These are phyloP conservation scores for Micromonas commoda DNA, from an alignment of 139 green algal genomes.

Conservation along the genomic window DNA sequence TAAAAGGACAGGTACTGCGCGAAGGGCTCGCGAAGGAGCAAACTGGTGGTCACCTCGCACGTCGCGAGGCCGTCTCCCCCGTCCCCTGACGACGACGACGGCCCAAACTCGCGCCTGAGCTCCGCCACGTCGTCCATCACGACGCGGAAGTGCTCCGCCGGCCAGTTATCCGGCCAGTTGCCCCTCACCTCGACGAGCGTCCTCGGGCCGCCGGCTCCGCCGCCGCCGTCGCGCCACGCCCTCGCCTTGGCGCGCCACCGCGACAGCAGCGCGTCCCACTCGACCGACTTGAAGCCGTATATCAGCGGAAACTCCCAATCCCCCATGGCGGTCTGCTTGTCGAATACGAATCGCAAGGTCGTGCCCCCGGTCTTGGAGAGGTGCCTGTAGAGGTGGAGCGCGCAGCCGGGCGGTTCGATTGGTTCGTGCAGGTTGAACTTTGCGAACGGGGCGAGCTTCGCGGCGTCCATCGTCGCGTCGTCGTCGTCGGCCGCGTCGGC, in stretches of 20 bases:
- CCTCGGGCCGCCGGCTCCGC: neutral
- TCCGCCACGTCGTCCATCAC: conserved; percentile 4
- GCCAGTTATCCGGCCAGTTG: conserved; percentile 25
- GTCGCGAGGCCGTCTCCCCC: too few relatives aligned
- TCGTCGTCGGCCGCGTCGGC: too few relatives aligned
- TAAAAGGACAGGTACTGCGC: conserved; percentile 26
- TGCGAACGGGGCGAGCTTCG: neutral
- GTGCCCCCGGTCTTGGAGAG: conserved; percentile 27
- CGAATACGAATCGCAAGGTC: conserved; percentile 30
- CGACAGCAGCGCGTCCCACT: conserved; percentile 14
- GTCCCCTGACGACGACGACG: too few relatives aligned
- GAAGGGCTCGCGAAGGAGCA: conserved; percentile 17
- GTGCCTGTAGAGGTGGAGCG: conserved; percentile 31
- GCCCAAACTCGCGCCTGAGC: neutral
- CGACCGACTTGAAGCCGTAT: conserved; percentile 16
- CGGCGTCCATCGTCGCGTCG: neutral
- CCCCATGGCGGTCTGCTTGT: conserved; percentile 16
- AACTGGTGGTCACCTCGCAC: conserved; percentile 24
- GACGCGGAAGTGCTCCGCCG: conserved; percentile 7
- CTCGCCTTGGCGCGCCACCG: neutral
- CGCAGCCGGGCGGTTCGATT: conserved; percentile 1
- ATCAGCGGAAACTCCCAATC: conserved; percentile 27
- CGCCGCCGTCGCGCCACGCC: neutral
- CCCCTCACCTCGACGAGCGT: conserved; percentile 30
- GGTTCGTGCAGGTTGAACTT: neutral